Conservation (phyloP, 2,329 filamentous ascomycete genomes). For the Geosmithia morbida region DNA sequence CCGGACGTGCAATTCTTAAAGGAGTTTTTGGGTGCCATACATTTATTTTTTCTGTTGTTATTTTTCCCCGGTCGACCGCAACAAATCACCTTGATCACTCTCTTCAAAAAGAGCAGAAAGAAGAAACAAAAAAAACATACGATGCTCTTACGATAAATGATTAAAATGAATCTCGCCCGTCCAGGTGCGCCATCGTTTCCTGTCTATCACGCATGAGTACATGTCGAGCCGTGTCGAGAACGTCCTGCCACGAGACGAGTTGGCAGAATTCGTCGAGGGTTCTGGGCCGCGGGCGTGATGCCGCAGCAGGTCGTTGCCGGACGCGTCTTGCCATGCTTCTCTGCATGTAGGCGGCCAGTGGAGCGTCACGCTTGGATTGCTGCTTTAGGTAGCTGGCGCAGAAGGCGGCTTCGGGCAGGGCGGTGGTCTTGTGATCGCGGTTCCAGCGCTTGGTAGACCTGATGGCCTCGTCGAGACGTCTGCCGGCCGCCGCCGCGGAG, state of each 20-base stretch:
- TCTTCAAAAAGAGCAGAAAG: neutral
- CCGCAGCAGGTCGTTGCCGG: slow-evolving; percentile 3
- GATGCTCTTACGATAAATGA: neutral
- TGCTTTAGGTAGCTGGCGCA: slow-evolving; percentile 17
- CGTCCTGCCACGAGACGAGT: slow-evolving; percentile 16
- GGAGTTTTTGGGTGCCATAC: too few relatives aligned
- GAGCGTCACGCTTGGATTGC: slow-evolving; percentile 18
- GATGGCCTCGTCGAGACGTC: slow-evolving; percentile 18
- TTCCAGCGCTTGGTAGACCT: slow-evolving; percentile 23
- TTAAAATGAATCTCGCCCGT: neutral
- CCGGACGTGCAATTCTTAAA: too few relatives aligned
- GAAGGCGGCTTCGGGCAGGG: slow-evolving; percentile 14
- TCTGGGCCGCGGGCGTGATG: slow-evolving; percentile 6
- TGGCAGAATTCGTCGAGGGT: slow-evolving; percentile 18
- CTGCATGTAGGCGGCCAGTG: slow-evolving; percentile 18
- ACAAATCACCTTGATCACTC: too few relatives aligned
- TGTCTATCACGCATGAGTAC: slow-evolving; percentile 10
- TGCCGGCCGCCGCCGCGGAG: slow-evolving; percentile 2
- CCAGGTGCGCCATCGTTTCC: neutral
- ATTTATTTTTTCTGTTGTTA: too few relatives aligned
- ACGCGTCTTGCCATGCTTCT: slow-evolving; percentile 12
- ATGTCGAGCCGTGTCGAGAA: slow-evolving; percentile 16
- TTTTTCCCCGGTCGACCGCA: too few relatives aligned
- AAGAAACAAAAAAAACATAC: neutral
- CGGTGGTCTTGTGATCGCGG: slow-evolving; percentile 19